A percentile compares a stretch with the other conserved stretches of the same genome.
Evolutionary conservation across 495 filamentous ascomycete genomes (phyloP).

Genomic region (Neurospora intermedia): DNA sequence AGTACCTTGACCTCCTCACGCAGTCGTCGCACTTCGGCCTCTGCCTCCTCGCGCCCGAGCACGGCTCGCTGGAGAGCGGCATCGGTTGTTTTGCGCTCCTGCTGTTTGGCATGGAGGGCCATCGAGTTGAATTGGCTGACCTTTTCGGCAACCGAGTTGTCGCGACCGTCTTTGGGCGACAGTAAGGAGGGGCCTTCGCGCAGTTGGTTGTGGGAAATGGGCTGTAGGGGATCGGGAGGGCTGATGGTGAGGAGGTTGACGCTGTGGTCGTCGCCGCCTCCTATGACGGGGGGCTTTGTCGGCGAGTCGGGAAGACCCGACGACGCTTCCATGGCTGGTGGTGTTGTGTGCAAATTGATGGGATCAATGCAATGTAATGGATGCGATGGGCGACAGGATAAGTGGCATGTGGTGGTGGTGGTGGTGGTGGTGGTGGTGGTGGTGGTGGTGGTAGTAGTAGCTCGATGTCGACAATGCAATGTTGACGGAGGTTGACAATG

Average conservation of each 20-base stretch:
- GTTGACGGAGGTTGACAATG: background rate
- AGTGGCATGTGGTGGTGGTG: no score
- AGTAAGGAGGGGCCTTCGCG: slow-evolving; percentile 22
- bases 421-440: no score
- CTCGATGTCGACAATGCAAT: background rate
- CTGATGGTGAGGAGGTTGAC: background rate
- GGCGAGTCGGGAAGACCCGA: slow-evolving; percentile 18
- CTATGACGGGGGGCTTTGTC: slow-evolving; percentile 20
- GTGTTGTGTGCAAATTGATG: slow-evolving; percentile 2
- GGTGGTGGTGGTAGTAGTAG: background rate
- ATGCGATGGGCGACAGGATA: slow-evolving; percentile 1
- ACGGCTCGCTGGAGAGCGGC: slow-evolving; percentile 72
- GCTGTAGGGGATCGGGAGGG: slow-evolving; percentile 43
- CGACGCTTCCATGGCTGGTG: slow-evolving; percentile 10
- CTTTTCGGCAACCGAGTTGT: slow-evolving; percentile 68
- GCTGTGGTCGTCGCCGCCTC: background rate
- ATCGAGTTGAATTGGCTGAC: slow-evolving; percentile 75
- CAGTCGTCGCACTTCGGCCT: slow-evolving; percentile 51
- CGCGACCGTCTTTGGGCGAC: slow-evolving; percentile 39
- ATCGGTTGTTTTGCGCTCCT: slow-evolving; percentile 49
- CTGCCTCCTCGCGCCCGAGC: slow-evolving; percentile 75
- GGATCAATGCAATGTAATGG: slow-evolving; percentile 11
- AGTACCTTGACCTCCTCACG: slow-evolving; percentile 45
- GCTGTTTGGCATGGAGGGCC: slow-evolving; percentile 49
- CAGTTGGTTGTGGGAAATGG: slow-evolving; percentile 68